Evolutionary conservation across 176 grass and related monocot species (phyloP), one percentile per base, ranked within the genome.

Genomic region (Zoysia pacifica): DNA sequence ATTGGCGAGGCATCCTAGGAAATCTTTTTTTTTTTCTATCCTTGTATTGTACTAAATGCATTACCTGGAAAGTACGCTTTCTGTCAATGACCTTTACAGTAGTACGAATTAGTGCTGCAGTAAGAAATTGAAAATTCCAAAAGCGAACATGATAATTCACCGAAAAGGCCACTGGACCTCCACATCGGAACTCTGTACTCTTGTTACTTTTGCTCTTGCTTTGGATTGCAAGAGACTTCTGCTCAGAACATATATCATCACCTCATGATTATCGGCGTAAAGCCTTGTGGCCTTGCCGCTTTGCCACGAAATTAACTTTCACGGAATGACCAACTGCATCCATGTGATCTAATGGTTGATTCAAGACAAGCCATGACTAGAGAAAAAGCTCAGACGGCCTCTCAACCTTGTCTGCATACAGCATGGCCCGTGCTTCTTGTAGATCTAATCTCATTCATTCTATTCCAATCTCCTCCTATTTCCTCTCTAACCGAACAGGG

Each of bases 291-390:
- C 41, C 0, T 70, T 72, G 71, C 81, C 63, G 63, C 65, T 85
- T 70, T 71, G 58, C 77, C 58, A 84, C 79, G 76, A 79, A 64
- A 80, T 84, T 71, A 81, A 36, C 54, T 89, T 80, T 58, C 0
- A 44, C 64, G 56, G 5, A 47, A 76, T 56, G 75, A 83, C 36
- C 74, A 87, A 69, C 62, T 42, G 63, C 79, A 28, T 28, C 48
- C 70, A 87, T 87, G 86, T 87, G 80, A 78, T 16, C 41, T 56
- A 16, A 1, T 64, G 40, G 63, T 63, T 47, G 18, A 28, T 28
- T 28, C 28, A 44, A 74, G 18, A 15, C 9, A 51, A 51, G 2
- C 38, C 1, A 62, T 70, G 39, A 18, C 43, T 74, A 75, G 28
- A 65, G 67, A 67, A 51, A 20, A 75, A 64, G 39, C 53, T 84